phyloP scores from a whole-genome alignment of 306 rosid genomes.

The Carpinus fangiana region DNA sequence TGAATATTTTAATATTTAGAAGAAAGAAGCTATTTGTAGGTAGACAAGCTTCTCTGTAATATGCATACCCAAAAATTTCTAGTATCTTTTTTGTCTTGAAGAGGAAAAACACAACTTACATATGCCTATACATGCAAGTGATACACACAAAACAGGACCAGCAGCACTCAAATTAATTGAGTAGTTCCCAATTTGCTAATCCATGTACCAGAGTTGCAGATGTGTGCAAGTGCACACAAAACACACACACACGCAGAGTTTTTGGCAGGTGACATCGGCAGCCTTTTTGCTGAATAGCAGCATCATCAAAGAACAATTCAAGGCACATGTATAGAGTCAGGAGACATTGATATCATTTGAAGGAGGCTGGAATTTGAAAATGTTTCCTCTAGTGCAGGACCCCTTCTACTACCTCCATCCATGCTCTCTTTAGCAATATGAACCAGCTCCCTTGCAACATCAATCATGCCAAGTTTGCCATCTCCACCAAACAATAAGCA shows the following conservation, averaged over 20 bases:
- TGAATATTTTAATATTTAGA: too few relatives aligned
- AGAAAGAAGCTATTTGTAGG: not conserved
- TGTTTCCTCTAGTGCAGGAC: conserved; percentile 73
- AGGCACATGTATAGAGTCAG: conserved; percentile 75
- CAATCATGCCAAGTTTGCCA: conserved; percentile 78
- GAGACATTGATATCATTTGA: conserved; percentile 99
- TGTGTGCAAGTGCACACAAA: not conserved
- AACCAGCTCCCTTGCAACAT: conserved; percentile 65
- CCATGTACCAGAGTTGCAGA: not conserved
- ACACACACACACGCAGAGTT: not conserved
- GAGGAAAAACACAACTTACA: not conserved
- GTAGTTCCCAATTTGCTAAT: conserved; percentile 3
- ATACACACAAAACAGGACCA: not conserved
- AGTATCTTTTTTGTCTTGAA: too few relatives aligned
- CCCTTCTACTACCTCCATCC: conserved; percentile 54
- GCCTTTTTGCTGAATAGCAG: not conserved
- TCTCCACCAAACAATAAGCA: conserved; percentile 80
- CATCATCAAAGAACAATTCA: conserved; percentile 28
- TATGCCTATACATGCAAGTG: not conserved
- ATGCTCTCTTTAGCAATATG: conserved; percentile 50
- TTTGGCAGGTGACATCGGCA: not conserved
- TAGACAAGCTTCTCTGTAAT: not conserved
- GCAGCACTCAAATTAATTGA: conserved; percentile 1
- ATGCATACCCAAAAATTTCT: not conserved
- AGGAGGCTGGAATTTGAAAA: conserved; percentile 96